A percentile compares a stretch with the other conserved stretches of the same genome.
Evolutionary conservation across 2,329 filamentous ascomycete genomes (phyloP).

Genomic region (Penicillium sp.): DNA sequence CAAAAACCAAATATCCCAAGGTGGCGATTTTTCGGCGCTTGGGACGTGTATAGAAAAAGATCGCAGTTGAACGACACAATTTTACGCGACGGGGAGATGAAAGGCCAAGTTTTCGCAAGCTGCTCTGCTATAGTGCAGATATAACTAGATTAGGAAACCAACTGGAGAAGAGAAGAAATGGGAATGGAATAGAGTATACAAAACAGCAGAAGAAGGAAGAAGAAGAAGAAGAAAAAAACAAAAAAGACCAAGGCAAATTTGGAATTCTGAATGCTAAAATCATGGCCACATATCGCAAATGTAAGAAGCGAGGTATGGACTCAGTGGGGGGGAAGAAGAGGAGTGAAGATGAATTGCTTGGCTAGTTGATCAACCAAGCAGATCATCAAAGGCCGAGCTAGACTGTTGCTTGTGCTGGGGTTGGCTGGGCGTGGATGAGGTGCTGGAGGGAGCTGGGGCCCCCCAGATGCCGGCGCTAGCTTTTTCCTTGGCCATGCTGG

Average conservation of each 20-base stretch:
- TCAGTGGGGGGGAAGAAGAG: background rate
- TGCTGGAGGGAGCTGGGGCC: constrained; percentile 51
- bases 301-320: background rate
- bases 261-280: constrained; percentile 5
- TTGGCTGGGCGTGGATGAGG: constrained; percentile 42
- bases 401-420: constrained; percentile 20
- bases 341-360: background rate
- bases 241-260: background rate
- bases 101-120: background rate
- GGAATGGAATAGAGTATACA: background rate
- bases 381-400: constrained; percentile 34
- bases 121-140: background rate
- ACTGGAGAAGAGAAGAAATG: background rate
- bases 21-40: too few relatives aligned
- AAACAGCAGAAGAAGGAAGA: background rate
- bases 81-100: background rate
- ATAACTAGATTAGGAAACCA: background rate
- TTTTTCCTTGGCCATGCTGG: constrained; percentile 96
- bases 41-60: background rate
- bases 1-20: background rate
- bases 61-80: background rate
- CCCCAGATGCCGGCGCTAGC: constrained; percentile 92
- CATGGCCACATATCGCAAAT: constrained; percentile 3
- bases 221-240: background rate
- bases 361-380: constrained; percentile 28